These are phyloP conservation scores for Carex myosuroides DNA, from an alignment of 176 grass and related monocot species.

Conservation along the genomic window DNA sequence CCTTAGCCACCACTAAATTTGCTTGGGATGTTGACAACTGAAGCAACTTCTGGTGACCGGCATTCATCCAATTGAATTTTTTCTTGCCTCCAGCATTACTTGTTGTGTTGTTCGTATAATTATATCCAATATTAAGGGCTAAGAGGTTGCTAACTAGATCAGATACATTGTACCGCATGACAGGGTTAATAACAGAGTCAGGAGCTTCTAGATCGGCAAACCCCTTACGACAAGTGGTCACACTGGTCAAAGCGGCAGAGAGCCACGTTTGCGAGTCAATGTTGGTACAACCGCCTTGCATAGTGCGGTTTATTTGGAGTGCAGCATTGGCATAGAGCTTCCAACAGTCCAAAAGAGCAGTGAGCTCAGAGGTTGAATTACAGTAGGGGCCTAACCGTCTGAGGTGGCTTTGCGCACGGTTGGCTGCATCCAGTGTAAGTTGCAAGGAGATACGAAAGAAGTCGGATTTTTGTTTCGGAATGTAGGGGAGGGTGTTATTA, in stretches of 20 bases:
- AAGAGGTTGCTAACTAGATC: constrained; percentile 48
- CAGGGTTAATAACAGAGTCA: constrained; percentile 23
- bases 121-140: constrained; percentile 25
- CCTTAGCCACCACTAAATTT: constrained; percentile 48
- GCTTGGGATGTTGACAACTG: constrained; percentile 13
- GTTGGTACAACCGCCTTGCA: background rate
- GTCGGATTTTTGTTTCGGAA: constrained; percentile 9
- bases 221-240: constrained; percentile 30
- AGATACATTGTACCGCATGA: constrained; percentile 35
- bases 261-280: constrained; percentile 45
- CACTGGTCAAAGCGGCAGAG: constrained; percentile 37
- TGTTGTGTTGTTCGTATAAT: background rate
- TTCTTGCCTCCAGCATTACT: background rate
- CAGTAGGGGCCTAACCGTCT: constrained; percentile 12
- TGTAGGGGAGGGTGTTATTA: background rate
- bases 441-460: constrained; percentile 27
- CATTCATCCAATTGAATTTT: constrained; percentile 8
- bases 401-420: constrained; percentile 29
- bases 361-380: background rate
- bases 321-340: constrained; percentile 32
- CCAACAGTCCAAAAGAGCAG: constrained; percentile 38
- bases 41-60: background rate
- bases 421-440: constrained; percentile 18
- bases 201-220: constrained; percentile 30
- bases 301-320: constrained; percentile 38